Evolutionary conservation across 306 rosid genomes (phyloP), one percentile per base, ranked within the genome.

Genomic region (Morella rubra): DNA sequence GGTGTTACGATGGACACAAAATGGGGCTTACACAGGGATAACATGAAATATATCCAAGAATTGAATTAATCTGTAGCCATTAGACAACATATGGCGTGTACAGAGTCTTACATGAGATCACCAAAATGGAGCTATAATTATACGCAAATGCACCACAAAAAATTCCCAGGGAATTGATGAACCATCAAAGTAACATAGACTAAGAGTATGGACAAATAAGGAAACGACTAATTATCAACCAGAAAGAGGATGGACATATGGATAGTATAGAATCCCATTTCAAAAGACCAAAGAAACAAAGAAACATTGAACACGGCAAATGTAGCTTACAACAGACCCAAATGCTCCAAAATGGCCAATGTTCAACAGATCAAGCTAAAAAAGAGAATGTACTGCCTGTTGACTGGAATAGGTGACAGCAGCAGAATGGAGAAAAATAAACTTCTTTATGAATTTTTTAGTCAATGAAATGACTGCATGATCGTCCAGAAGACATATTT

Each of bases 351-450:
- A 64, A 15, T 3, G 5, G 8, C 19, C 13, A 3, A 15, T 40
- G 22, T 64, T 27, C 47, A 0, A 40, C 5, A 13, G 20, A 62
- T 62, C 69, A 64, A 64, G 16, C 22, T 64, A 64, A 40, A 64
- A 32, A 64, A 64, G 47, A 37, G 10, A 64, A 64, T 7, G 45
- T 32, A 62, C 69, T 62, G 69, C 69, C 69, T 58, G 27, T 15
- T 20, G 65, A 6, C 27, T 32, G 37, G 37, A 2, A 32, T 32
- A 32, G 37, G 5, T 24, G 10, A 59, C 41, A 22, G 22, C 65
- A 59, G 22, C 24, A 59, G 40, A 24, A 59, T 22, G 15, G 22
- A 2, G 27, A 24, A 59, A 59, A 59, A 59, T 15, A 59, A 22
- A 20, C 42, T 59, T 58, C 32, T 22, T 59, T 40, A 11, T 12